A percentile compares a stretch with the other conserved stretches of the same genome.
phyloP scores from a whole-genome alignment of 768 basidiomycete species.

The Boletus rex-veris region DNA sequence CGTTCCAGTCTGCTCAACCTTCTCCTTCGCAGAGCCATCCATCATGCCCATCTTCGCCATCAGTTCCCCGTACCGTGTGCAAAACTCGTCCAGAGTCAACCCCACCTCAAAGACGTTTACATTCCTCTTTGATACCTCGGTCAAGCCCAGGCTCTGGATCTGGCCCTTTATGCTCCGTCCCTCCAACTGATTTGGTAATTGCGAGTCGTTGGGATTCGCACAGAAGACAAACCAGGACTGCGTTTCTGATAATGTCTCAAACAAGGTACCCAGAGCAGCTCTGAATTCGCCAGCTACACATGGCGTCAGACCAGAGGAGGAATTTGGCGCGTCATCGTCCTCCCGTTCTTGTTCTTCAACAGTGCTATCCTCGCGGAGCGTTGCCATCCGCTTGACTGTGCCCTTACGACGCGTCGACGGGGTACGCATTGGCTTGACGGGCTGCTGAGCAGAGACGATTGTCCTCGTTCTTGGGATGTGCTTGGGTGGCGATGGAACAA shows the following conservation, averaged over 20 bases:
- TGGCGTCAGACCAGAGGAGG: conserved; percentile 38
- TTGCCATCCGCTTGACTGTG: conserved; percentile 52
- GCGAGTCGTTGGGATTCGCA: conserved; percentile 92
- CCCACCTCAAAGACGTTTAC: conserved; percentile 75
- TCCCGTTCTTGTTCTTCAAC: conserved; percentile 49
- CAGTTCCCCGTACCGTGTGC: conserved; percentile 73
- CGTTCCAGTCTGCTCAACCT: conserved; percentile 55
- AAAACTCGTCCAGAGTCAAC: conserved; percentile 85
- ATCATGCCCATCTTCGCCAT: conserved; percentile 52
- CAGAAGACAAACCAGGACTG: conserved; percentile 92
- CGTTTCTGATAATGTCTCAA: conserved; percentile 85
- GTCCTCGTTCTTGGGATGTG: conserved; percentile 92
- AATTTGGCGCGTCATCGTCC: conserved; percentile 36
- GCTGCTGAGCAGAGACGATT: conserved; percentile 91
- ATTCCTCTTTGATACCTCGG: conserved; percentile 70
- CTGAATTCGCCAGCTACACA: conserved; percentile 82
- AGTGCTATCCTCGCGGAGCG: conserved; percentile 31
- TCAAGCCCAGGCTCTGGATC: conserved; percentile 74
- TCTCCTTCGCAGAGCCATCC: conserved; percentile 58
- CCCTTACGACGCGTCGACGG: conserved; percentile 85
- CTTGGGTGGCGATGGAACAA: conserved; percentile 93
- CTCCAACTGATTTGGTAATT: conserved; percentile 91
- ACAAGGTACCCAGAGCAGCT: conserved; percentile 45
- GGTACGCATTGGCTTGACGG: conserved; percentile 89
- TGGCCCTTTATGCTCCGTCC: conserved; percentile 90